Percentiles rank a stretch among this genome's conserved stretches.
Conservation (phyloP, 1,284 basidiomycete species). For the Singerocomus inundabilis region DNA sequence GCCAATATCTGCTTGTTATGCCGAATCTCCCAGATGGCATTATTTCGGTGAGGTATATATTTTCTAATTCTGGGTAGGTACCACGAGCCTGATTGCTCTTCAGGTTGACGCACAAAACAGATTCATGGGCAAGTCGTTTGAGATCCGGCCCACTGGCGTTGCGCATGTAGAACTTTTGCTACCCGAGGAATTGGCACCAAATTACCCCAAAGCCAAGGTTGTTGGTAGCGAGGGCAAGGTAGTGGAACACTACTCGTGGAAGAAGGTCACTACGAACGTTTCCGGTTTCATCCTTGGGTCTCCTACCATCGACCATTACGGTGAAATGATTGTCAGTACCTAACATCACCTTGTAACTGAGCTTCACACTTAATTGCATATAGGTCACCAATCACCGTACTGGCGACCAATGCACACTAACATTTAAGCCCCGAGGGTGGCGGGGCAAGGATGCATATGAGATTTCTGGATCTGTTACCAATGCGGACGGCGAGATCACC, state of each 20-base stretch:
- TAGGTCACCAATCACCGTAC: conserved; percentile 92
- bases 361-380: not conserved
- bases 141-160: conserved; percentile 92
- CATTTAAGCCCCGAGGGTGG: conserved; percentile 97
- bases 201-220: conserved; percentile 54
- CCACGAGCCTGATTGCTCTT: not conserved
- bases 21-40: conserved; percentile 85
- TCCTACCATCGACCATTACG: conserved; percentile 96
- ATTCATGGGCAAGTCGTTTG: conserved; percentile 95
- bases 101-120: conserved; percentile 91
- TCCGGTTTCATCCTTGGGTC: conserved; percentile 94
- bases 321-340: conserved; percentile 82
- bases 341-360: not conserved
- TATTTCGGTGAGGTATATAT: conserved; percentile 82
- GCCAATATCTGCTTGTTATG: conserved; percentile 96
- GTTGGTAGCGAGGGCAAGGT: conserved; percentile 49
- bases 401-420: conserved; percentile 84
- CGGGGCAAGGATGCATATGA: conserved; percentile 89
- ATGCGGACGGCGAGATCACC: conserved; percentile 60
- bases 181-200: conserved; percentile 60
- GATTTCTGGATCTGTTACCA: conserved; percentile 83
- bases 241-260: conserved; percentile 88
- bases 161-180: conserved; percentile 88
- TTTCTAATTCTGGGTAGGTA: not conserved
- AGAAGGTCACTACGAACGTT: conserved; percentile 92